These are phyloP conservation scores for Alternaria arborescens DNA, from an alignment of 2,329 filamentous ascomycete genomes.

Conservation along the genomic window DNA sequence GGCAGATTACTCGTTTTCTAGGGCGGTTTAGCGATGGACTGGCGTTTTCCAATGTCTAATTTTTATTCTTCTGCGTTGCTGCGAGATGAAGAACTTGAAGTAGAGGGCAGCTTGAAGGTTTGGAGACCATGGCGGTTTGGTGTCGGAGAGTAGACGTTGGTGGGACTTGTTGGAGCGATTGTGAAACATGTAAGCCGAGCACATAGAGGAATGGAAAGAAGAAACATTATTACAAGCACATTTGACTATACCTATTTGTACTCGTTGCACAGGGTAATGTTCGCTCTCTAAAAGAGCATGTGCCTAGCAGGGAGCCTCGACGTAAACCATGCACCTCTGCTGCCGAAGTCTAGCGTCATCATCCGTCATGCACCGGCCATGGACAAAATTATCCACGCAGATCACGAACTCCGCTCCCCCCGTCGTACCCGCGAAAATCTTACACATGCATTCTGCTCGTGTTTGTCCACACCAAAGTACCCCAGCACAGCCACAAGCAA, in stretches of 20 bases:
- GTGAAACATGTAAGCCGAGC: conserved; percentile 17
- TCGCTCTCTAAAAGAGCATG: neutral
- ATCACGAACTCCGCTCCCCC: conserved; percentile 7
- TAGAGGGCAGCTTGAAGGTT: conserved; percentile 1
- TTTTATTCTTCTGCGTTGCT: conserved; percentile 25
- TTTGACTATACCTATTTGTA: neutral
- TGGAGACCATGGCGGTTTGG: conserved; percentile 8
- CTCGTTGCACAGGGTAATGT: neutral
- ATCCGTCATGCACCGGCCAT: neutral
- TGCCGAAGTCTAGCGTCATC: conserved; percentile 2
- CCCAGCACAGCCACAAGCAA: conserved; percentile 7
- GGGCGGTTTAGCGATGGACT: conserved; percentile 27
- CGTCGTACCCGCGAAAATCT: neutral
- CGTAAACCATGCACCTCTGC: neutral
- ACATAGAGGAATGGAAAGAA: conserved; percentile 27
- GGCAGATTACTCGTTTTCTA: conserved; percentile 25
- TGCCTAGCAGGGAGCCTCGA: neutral
- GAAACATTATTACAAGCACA: conserved; percentile 6
- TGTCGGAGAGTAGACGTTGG: conserved; percentile 1
- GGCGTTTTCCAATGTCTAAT: conserved; percentile 37
- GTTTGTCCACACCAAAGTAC: neutral
- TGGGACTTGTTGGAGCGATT: conserved; percentile 2
- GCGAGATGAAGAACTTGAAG: conserved; percentile 2
- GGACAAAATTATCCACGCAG: conserved; percentile 3
- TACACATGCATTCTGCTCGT: neutral